Base-by-base conservation (phyloP, 208 protist genomes). In the Crithidia mellificae region DNA sequence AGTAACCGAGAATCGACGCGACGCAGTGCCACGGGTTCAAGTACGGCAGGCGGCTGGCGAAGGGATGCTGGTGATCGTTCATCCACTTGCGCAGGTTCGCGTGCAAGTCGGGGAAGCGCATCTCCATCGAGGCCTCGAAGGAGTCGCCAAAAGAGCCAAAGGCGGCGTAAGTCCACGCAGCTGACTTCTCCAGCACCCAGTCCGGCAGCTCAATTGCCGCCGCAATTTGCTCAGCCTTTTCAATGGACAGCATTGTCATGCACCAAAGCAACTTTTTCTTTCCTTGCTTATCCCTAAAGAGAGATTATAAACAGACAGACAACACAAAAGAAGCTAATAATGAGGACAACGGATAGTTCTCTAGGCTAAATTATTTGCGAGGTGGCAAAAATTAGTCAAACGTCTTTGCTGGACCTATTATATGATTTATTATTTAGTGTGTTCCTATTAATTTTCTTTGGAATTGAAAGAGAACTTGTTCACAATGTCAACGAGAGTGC, bases 181-280 rank as follows among this genome's bases (percentile, higher is more conserved):
- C 74, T 4, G 73, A 54, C 38, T 41, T 71, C 22, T 75, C n/a
- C 19, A 89, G 53, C 17, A 85, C 63, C 36, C 29, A 73, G 68
- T 92, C 86, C 3, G 86, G 86, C 39, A 92, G 41, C 74, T 92
- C 83, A 19, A 92, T 70, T 27, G 64, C 61, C 24, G 55, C 58
- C 9, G 83, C 80, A 41, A 87, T 41, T 20, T 50, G 34, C 39
- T 88, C 71, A 0, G 79, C 85, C 24, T 4, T 29, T 34, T 69
- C 75, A 25, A 84, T 41, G 19, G 85, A 77, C 9, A 91, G 52
- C 39, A 88, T 65, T 29, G 19, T 19, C 36, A 6, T 4, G 29
- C 2, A 43, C n/a, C 30, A n/a, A n/a, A n/a, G 7, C 11, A 38
- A 38, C 34, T 38, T 11, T 12, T 46, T 34, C 12, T 58, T 1